Evolutionary conservation across 805 yeast genomes (phyloP), one percentile per base, ranked within the genome.

Genomic region (Wickerhamomyces canadensis): DNA sequence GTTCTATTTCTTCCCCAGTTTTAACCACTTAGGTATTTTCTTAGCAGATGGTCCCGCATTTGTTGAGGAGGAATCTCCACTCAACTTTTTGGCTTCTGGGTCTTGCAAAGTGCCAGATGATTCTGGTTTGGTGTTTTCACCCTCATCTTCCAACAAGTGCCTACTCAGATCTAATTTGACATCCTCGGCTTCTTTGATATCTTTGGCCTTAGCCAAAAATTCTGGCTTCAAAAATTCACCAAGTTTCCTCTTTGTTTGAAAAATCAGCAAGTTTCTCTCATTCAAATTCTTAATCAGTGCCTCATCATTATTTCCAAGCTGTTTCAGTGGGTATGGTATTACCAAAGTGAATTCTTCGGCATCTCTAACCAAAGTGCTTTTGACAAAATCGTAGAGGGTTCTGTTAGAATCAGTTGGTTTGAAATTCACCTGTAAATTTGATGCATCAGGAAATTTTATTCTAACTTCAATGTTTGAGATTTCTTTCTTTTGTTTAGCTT

Each of bases 361-460:
- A 5, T 59, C 58, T 19, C 60, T 49, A 3, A 54, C 38, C 7
- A 72, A 34, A 38, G 56, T 43, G 37, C 60, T 33, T 30, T 45
- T 26, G 38, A 64, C 56, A 25, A 50, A 43, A 0, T 44, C 39
- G 38, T 67, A 65, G 6, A 67, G 43, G 9, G 48, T 50, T 0
- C 31, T 14, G 33, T 61, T 49, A 1, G 72, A 67, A 34, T 76
- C 76, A 1, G 49, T 47, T 6, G 76, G 66, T 10, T 52, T 50
- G 44, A 80, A 71, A n/a, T 60, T 64, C 14, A 74, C 61, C 45
- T 80, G 78, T 2, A 80, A 51, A 17, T 61, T 62, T 3, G 68
- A 63, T 37, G 68, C 66, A 53, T 80, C 84, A 1, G 85, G 84
- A 41, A 81, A 72, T 36, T 72, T 64, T 10, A 80, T 48, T 38